A percentile compares a stretch with the other conserved stretches of the same genome.
Evolutionary conservation across 2,329 filamentous ascomycete genomes (phyloP).

Genomic region (Fusarium anthophilum): DNA sequence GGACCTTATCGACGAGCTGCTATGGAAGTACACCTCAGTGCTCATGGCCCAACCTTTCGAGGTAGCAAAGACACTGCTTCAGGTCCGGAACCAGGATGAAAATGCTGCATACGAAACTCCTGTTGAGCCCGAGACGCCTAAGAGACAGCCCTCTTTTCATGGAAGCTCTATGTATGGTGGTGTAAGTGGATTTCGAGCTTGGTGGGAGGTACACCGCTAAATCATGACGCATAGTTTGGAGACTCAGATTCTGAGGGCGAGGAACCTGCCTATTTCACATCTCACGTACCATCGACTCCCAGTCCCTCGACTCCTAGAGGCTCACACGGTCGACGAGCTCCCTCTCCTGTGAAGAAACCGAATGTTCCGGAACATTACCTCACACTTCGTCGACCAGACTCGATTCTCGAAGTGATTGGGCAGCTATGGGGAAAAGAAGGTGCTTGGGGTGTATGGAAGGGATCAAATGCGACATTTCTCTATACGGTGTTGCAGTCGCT

Average conservation of each 20-base stretch:
- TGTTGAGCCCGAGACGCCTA: constrained; percentile 36
- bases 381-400: constrained; percentile 77
- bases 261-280: constrained; percentile 86
- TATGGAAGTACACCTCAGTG: constrained; percentile 92
- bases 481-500: constrained; percentile 88
- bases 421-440: constrained; percentile 92
- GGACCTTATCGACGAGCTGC: constrained; percentile 81
- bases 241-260: constrained; percentile 78
- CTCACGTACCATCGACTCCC: constrained; percentile 66
- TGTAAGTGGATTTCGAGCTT: constrained; percentile 39
- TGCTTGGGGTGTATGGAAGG: constrained; percentile 93
- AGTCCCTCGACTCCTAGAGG: constrained; percentile 52
- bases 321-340: constrained; percentile 45
- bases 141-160: constrained; percentile 46
- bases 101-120: constrained; percentile 46
- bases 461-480: constrained; percentile 90
- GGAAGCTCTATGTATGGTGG: constrained; percentile 50
- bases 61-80: constrained; percentile 92
- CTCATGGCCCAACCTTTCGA: constrained; percentile 95
- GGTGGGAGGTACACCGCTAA: constrained; percentile 33
- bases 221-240: constrained; percentile 43
- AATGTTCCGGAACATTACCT: constrained; percentile 66
- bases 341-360: constrained; percentile 50
- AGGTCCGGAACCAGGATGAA: constrained; percentile 72
- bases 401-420: constrained; percentile 84